These are phyloP conservation scores for Talaromyces ruber DNA, from an alignment of 495 filamentous ascomycete genomes.

Conservation along the genomic window DNA sequence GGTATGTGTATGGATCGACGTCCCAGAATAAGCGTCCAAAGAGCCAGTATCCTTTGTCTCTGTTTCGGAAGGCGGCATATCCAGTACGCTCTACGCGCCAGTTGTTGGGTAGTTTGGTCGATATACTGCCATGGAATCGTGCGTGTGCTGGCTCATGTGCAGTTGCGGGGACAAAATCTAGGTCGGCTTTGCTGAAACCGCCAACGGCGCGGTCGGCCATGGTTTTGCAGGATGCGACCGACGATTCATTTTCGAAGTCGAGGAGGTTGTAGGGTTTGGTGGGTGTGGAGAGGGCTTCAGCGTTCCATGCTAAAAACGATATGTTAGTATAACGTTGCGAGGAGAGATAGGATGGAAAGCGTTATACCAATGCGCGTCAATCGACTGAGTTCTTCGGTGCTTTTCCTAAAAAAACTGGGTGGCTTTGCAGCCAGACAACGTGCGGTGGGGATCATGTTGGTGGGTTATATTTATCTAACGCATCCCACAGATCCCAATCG, in stretches of 20 bases:
- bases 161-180: constrained; percentile 55
- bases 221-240: constrained; percentile 60
- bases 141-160: constrained; percentile 47
- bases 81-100: constrained; percentile 57
- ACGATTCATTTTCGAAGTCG: constrained; percentile 53
- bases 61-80: constrained; percentile 83
- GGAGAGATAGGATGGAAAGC: neutral
- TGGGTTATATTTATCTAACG: neutral
- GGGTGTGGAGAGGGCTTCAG: constrained; percentile 38
- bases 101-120: constrained; percentile 60
- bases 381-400: constrained; percentile 57
- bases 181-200: constrained; percentile 63
- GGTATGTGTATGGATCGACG: constrained; percentile 78
- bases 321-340: neutral
- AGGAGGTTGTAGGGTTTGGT: constrained; percentile 40
- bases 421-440: constrained; percentile 36
- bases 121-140: constrained; percentile 82
- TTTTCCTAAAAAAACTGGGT: constrained; percentile 52
- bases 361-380: constrained; percentile 46
- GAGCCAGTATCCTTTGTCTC: constrained; percentile 46
- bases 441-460: constrained; percentile 38
- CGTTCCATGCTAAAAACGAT: constrained; percentile 32
- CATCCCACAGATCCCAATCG: neutral
- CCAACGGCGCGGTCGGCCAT: constrained; percentile 85
- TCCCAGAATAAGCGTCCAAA: constrained; percentile 83